A percentile compares a stretch with the other conserved stretches of the same genome.
Conservation (phyloP, 345 rosid species). For the Raphanus raphanistrum region DNA sequence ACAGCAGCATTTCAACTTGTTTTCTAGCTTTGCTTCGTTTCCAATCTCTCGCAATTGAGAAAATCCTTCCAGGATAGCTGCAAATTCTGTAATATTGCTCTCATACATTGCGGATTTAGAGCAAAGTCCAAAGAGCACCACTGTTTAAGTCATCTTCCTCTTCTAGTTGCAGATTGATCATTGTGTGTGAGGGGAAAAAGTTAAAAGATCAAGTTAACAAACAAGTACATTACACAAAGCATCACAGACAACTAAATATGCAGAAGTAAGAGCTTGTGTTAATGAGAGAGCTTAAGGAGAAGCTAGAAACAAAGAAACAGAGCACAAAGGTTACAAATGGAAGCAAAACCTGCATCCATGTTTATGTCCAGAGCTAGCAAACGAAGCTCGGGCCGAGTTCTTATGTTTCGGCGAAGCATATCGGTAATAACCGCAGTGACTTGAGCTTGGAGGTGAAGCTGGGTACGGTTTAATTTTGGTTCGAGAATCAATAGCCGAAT, state of each 20-base stretch:
- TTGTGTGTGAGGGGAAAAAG: constrained; percentile 42
- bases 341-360: constrained; percentile 61
- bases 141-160: constrained; percentile 79
- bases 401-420: constrained; percentile 79
- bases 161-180: constrained; percentile 78
- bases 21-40: too few species aligned
- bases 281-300: not conserved
- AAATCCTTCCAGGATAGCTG: too few species aligned
- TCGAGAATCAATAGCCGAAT: too few species aligned
- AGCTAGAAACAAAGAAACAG: constrained; percentile 15
- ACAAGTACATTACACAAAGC: not conserved
- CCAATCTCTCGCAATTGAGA: too few species aligned
- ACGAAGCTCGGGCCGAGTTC: constrained; percentile 68
- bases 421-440: too few species aligned
- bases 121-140: constrained; percentile 61
- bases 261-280: not conserved
- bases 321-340: not conserved
- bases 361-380: constrained; percentile 96
- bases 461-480: too few species aligned
- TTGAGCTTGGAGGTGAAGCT: too few species aligned
- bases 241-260: constrained; percentile 16
- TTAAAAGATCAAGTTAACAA: not conserved
- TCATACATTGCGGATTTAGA: too few species aligned
- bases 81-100: too few species aligned
- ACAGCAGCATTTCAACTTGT: too few species aligned